Percentiles rank a stretch among this genome's conserved stretches.
Evolutionary conservation across 2,329 filamentous ascomycete species (phyloP).

Genomic region (Fusarium hostae): DNA sequence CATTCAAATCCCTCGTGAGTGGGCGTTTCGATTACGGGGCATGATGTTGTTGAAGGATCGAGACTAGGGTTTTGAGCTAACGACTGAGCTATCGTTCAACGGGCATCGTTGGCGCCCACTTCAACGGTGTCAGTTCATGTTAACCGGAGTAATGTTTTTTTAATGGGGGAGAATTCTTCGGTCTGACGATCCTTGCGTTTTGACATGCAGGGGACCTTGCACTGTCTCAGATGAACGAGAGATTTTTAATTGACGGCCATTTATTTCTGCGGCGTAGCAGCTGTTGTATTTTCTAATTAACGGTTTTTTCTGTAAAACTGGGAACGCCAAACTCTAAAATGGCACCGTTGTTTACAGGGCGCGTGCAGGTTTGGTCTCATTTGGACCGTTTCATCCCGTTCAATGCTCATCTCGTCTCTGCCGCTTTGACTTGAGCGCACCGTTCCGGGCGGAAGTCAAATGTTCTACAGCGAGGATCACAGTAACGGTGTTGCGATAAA

Average conservation of each 20-base stretch:
- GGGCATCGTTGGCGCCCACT: background rate
- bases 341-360: background rate
- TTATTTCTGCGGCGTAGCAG: background rate
- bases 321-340: background rate
- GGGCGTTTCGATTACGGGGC: background rate
- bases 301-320: background rate
- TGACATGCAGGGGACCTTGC: background rate
- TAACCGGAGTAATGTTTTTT: background rate
- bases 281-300: background rate
- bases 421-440: background rate
- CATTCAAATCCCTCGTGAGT: background rate
- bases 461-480: background rate
- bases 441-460: background rate
- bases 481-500: background rate
- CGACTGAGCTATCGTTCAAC: background rate
- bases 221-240: background rate
- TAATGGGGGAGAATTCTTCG: background rate
- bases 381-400: background rate
- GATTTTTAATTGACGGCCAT: background rate
- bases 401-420: background rate
- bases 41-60: background rate
- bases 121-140: background rate
- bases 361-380: background rate
- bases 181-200: background rate
- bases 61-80: background rate